phyloP scores from a whole-genome alignment of 2,329 filamentous ascomycete species.

The Monilinia fructigena region DNA sequence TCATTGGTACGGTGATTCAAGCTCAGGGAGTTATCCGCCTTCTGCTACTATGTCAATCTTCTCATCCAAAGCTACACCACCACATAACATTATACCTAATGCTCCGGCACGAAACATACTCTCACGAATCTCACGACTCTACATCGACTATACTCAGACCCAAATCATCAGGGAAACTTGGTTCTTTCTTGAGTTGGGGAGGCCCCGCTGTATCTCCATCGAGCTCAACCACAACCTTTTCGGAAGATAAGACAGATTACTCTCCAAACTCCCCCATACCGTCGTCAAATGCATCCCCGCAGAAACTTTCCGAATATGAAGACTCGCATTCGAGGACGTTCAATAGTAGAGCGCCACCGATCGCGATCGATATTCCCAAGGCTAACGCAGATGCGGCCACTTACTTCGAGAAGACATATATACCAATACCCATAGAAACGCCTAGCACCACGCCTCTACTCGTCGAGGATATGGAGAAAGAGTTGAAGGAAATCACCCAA shows the following conservation, averaged over 20 bases:
- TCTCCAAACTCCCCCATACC: slow-evolving; percentile 59
- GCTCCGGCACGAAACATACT: slow-evolving; percentile 31
- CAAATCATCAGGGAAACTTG: slow-evolving; percentile 57
- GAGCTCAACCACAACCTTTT: slow-evolving; percentile 62
- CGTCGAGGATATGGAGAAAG: slow-evolving; percentile 88
- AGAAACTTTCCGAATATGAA: slow-evolving; percentile 35
- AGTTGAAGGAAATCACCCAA: slow-evolving; percentile 86
- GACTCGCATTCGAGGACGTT: slow-evolving; percentile 32
- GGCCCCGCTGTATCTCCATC: slow-evolving; percentile 50
- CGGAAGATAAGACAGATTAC: slow-evolving; percentile 47
- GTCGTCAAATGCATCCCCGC: slow-evolving; percentile 50
- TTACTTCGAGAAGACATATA: slow-evolving; percentile 38
- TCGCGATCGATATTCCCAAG: slow-evolving; percentile 39
- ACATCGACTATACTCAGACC: slow-evolving; percentile 40
- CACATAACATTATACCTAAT: slow-evolving; percentile 34
- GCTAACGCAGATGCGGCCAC: slow-evolving; percentile 44
- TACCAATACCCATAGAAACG: slow-evolving; percentile 38
- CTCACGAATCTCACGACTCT: slow-evolving; percentile 36
- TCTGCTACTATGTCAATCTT: slow-evolving; percentile 41
- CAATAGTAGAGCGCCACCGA: slow-evolving; percentile 41
- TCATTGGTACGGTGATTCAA: slow-evolving; percentile 38
- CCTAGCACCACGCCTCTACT: slow-evolving; percentile 48
- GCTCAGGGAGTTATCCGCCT: slow-evolving; percentile 31
- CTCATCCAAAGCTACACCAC: slow-evolving; percentile 39
- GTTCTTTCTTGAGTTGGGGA: slow-evolving; percentile 68